phyloP scores from a whole-genome alignment of 768 basidiomycete species.

The Chiua virens region DNA sequence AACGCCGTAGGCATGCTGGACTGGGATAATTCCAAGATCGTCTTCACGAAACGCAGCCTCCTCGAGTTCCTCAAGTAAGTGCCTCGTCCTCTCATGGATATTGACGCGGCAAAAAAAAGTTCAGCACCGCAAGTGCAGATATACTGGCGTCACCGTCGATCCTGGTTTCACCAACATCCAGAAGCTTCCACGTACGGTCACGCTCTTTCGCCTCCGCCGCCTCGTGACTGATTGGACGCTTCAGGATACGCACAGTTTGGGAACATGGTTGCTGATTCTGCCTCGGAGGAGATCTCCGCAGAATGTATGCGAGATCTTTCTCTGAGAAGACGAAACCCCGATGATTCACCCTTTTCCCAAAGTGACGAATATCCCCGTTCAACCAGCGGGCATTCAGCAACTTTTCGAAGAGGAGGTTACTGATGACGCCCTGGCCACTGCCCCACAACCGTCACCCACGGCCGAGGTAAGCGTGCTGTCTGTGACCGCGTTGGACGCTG shows the following conservation, averaged over 20 bases:
- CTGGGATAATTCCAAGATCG: constrained; percentile 74
- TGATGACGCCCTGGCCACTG: constrained; percentile 59
- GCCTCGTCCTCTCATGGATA: background rate
- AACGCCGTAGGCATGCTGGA: constrained; percentile 64
- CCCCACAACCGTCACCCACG: constrained; percentile 41
- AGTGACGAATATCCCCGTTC: constrained; percentile 13
- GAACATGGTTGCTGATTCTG: constrained; percentile 34
- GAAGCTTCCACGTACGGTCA: constrained; percentile 64
- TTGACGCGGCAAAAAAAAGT: constrained; percentile 13
- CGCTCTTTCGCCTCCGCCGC: background rate
- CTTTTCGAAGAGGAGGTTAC: constrained; percentile 39
- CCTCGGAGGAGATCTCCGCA: constrained; percentile 28
- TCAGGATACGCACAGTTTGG: constrained; percentile 74
- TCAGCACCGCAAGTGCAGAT: constrained; percentile 43
- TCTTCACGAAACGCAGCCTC: constrained; percentile 76
- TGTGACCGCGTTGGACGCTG: background rate
- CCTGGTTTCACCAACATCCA: constrained; percentile 71
- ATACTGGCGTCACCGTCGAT: constrained; percentile 74
- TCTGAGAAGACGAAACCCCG: too few species aligned
- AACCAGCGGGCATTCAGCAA: constrained; percentile 2
- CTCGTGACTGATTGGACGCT: background rate
- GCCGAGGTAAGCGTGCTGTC: background rate
- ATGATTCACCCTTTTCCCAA: background rate
- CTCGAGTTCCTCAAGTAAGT: constrained; percentile 76
- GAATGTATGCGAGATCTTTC: constrained; percentile 13